Percentiles rank a stretch among this genome's conserved stretches.
These are phyloP conservation scores for Leishmania aethiopica DNA, from an alignment of 208 protist species.

Conservation along the genomic window DNA sequence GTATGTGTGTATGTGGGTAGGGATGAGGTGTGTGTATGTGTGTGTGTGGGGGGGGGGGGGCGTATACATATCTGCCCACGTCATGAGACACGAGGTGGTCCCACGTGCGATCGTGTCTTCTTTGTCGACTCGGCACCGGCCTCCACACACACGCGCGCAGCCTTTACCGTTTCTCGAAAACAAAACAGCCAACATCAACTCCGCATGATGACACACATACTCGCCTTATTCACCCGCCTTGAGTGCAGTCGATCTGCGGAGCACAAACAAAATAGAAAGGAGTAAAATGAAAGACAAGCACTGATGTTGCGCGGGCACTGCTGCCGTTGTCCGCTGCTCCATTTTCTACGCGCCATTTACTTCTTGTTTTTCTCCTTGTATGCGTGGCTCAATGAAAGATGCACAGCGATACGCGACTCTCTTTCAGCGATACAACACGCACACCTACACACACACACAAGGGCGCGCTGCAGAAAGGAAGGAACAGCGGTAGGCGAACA, in stretches of 20 bases:
- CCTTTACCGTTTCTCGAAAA: background rate
- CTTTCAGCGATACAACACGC: background rate
- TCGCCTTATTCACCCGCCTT: background rate
- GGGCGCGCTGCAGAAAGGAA: background rate
- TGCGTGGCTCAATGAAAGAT: background rate
- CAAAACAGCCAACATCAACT: background rate
- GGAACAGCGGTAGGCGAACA: background rate
- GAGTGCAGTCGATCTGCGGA: background rate
- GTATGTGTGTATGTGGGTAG: background rate
- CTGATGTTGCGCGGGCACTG: background rate
- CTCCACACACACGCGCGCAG: background rate
- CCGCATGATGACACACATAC: background rate
- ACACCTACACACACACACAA: too few relatives aligned
- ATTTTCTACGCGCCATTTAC: background rate
- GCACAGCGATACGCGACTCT: background rate
- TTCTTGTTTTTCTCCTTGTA: background rate
- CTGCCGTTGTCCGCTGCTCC: background rate
- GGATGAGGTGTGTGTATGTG: too few relatives aligned
- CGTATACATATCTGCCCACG: background rate
- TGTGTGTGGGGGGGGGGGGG: too few relatives aligned
- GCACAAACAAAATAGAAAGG: background rate
- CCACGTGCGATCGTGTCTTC: background rate
- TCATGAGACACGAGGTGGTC: background rate
- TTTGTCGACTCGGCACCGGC: background rate
- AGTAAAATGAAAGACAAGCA: background rate